These are phyloP conservation scores for Colletotrichum orbiculare DNA, from an alignment of 2,329 filamentous ascomycete genomes.

Conservation along the genomic window DNA sequence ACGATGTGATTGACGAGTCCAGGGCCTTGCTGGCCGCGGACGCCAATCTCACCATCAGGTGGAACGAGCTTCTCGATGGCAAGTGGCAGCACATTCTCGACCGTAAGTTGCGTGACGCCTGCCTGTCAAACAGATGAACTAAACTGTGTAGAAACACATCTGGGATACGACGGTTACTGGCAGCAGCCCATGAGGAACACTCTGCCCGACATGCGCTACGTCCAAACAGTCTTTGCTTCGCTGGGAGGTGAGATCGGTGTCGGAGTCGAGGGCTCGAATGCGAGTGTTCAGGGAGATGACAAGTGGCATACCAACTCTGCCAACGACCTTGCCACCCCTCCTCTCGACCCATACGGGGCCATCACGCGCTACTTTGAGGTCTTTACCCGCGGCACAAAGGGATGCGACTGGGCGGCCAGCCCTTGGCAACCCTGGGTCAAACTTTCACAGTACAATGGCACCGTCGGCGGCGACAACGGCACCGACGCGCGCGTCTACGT, in stretches of 20 bases:
- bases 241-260: constrained; percentile 73
- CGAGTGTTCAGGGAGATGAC: constrained; percentile 73
- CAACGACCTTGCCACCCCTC: constrained; percentile 63
- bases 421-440: constrained; percentile 61
- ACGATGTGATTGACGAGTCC: constrained; percentile 62
- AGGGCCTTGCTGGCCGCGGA: constrained; percentile 67
- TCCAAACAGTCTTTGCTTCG: constrained; percentile 66
- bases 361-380: constrained; percentile 70
- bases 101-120: constrained; percentile 48
- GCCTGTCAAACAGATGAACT: background rate
- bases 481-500: constrained; percentile 64
- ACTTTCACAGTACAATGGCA: constrained; percentile 61
- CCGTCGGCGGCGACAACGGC: constrained; percentile 60
- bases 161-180: constrained; percentile 68
- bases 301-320: constrained; percentile 56
- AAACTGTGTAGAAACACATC: constrained; percentile 56
- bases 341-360: constrained; percentile 69
- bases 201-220: constrained; percentile 69
- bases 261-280: constrained; percentile 72
- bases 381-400: constrained; percentile 66
- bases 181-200: constrained; percentile 80
- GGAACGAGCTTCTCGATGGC: constrained; percentile 67
- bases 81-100: constrained; percentile 74
- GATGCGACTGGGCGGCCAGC: constrained; percentile 64
- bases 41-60: constrained; percentile 64